These are phyloP conservation scores for Pseudogymnoascus sp. DNA, from an alignment of 2,329 filamentous ascomycete genomes.

Conservation along the genomic window DNA sequence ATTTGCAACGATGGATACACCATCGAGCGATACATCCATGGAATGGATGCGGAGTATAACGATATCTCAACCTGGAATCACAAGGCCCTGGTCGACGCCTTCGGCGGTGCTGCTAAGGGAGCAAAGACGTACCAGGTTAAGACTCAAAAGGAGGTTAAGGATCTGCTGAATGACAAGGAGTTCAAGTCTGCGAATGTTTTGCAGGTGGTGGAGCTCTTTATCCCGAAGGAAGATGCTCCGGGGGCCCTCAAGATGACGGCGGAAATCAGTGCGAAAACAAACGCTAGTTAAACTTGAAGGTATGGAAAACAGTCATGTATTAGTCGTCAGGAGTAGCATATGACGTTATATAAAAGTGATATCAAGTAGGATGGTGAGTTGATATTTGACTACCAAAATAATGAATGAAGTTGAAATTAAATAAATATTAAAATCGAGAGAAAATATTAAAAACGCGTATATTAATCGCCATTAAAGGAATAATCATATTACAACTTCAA, in stretches of 20 bases:
- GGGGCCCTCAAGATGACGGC: slow-evolving; percentile 61
- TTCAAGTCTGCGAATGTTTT: slow-evolving; percentile 51
- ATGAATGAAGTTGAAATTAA: background rate
- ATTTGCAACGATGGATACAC: slow-evolving; percentile 86
- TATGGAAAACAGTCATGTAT: background rate
- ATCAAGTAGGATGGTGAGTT: background rate
- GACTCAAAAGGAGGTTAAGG: slow-evolving; percentile 60
- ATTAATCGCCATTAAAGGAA: background rate
- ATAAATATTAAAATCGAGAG: background rate
- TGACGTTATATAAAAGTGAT: background rate
- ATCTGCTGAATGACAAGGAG: slow-evolving; percentile 53
- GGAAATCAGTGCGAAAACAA: slow-evolving; percentile 61
- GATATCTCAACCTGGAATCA: slow-evolving; percentile 71
- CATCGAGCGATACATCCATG: slow-evolving; percentile 83
- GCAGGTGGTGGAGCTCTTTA: slow-evolving; percentile 74
- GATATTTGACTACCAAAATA: background rate
- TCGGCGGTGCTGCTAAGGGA: slow-evolving; percentile 52
- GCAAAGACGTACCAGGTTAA: slow-evolving; percentile 59
- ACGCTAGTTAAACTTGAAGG: slow-evolving; percentile 37
- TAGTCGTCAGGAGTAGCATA: background rate
- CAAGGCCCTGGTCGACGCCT: slow-evolving; percentile 58
- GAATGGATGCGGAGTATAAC: slow-evolving; percentile 72
- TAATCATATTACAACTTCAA: background rate
- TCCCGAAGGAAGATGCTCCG: slow-evolving; percentile 73
- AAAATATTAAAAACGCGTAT: background rate